Percentiles rank a stretch among this genome's conserved stretches.
phyloP scores from a whole-genome alignment of 73 alveolate genomes.

The Paramecium caudatum region DNA sequence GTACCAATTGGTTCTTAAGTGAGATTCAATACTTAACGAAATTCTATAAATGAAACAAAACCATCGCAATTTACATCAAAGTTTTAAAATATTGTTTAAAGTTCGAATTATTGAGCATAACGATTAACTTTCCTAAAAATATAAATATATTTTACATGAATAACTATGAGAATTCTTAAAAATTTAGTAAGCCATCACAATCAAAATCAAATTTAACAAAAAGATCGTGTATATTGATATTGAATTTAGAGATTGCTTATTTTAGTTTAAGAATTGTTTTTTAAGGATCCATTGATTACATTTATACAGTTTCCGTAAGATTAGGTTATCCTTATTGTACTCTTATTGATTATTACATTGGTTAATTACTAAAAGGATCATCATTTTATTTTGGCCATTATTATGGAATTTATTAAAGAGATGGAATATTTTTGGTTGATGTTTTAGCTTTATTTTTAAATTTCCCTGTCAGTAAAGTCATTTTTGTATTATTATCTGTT shows the following conservation, averaged over 20 bases:
- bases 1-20: not conserved
- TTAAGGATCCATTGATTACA: conserved; percentile 6
- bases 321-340: not conserved
- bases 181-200: conserved; percentile 9
- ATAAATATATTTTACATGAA: not conserved
- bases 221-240: conserved; percentile 49
- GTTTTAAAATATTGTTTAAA: not conserved
- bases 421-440: not conserved
- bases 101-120: not conserved
- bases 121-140: not conserved
- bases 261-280: not conserved
- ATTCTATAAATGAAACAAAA: conserved; percentile 54
- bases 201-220: conserved; percentile 27
- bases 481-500: conserved; percentile 67
- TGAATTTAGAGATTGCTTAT: not conserved
- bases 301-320: not conserved
- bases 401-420: not conserved
- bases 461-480: conserved; percentile 31
- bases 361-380: not conserved
- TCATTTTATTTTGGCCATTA: not conserved
- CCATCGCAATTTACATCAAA: conserved; percentile 44
- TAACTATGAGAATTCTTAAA: not conserved
- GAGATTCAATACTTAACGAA: conserved; percentile 7
- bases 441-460: not conserved
- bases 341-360: not conserved